Conservation (phyloP, 345 rosid genomes). For the Eucalyptus grandis region DNA sequence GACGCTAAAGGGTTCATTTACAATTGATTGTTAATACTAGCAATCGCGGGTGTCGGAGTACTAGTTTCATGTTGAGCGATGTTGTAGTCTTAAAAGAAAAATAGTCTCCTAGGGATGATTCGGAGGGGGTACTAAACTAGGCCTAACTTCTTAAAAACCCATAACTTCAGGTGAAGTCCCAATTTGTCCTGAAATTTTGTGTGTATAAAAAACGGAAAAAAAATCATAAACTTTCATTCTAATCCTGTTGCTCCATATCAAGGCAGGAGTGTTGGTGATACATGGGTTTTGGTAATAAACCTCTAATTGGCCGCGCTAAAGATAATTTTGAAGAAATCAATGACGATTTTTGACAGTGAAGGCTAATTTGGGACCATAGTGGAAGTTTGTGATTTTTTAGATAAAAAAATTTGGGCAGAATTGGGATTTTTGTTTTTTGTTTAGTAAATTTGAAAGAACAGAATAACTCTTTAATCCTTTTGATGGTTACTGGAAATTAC, state of each 20-base stretch:
- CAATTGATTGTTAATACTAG: background rate
- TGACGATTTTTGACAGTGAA: rapidly evolving
- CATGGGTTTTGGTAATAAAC: background rate
- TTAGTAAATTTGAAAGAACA: too few relatives aligned
- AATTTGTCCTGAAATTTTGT: background rate
- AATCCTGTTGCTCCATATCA: background rate
- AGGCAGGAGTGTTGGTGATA: background rate
- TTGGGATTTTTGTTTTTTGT: background rate
- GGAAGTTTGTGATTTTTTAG: background rate
- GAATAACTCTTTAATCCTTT: too few relatives aligned
- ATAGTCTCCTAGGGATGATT: background rate
- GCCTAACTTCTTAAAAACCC: background rate
- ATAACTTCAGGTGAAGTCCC: background rate
- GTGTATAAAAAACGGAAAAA: too few relatives aligned
- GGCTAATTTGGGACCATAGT: background rate
- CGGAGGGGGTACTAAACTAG: background rate
- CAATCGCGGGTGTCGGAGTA: background rate
- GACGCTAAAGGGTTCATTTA: background rate
- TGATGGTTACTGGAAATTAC: too few relatives aligned
- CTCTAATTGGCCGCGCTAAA: background rate
- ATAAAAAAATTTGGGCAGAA: background rate
- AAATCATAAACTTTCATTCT: too few relatives aligned
- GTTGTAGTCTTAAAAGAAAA: background rate
- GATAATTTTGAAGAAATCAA: background rate
- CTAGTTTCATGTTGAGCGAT: background rate